Evolutionary conservation across 371 early-diverging fungal genomes (phyloP), one percentile per base, ranked within the genome.

Genomic region (Coemansia sp.): DNA sequence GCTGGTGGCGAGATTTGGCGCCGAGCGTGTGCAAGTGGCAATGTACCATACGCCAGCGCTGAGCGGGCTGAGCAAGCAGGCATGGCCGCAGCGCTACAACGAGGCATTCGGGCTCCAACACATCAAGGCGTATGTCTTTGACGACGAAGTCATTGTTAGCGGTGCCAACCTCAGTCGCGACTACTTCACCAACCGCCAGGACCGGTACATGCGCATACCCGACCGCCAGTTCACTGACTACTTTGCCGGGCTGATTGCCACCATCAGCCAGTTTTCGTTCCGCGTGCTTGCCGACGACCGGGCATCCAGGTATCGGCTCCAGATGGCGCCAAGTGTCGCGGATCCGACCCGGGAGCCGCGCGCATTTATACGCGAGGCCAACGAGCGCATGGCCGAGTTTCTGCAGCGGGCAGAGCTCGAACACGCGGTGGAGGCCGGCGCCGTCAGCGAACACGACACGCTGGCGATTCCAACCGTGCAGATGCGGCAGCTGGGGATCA

Each of bases 91-190:
- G 56, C 75, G 98, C 39, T 93, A 91, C 74, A 96, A 94, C 72
- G 99, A 98, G 77, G 86, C 83, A 4, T 86, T 95, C 72, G 98
- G 97, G 0, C 78, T 97, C 59, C 90, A 91, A 88, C 99, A 98
- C 75, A 85, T 95, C 65, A 98, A 98, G 76, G 82, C 87, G 10
- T 97, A 93, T 77, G 82, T 88, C 0, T 93, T 94, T 78, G 99
- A 98, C 69, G 86, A 94, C 65, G 75, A 85, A 8, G 72, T 94
- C 39, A 88, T 98, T 62, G 72, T 98, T 36, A 92, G 91, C 59
- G 98, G 98, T 84, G 99, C 99, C n/a, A 98, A 98, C 66, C 79
- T 98, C 58, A 95, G 88, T 77, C 82, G 82, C 8, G 95, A 97
- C 71, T 98, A 98, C 77, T 98, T 98, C 77, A 86, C 87, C 4